These are phyloP conservation scores for Rhodotorula sp. DNA, from an alignment of 1,284 basidiomycete species.

Conservation along the genomic window DNA sequence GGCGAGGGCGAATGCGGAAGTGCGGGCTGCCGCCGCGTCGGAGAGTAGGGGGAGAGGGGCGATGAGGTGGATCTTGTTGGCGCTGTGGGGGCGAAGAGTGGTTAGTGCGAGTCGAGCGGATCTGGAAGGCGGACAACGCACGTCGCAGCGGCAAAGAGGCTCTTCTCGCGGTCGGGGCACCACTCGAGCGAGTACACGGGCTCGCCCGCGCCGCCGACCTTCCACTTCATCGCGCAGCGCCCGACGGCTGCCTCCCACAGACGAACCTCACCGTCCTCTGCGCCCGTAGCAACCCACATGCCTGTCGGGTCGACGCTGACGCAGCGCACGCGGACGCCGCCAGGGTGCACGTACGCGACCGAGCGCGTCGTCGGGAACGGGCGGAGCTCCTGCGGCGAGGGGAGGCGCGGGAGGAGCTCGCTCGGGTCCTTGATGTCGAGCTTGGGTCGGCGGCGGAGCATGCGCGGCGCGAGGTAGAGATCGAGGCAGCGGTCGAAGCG, in stretches of 20 bases:
- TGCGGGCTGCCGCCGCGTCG: slow-evolving; percentile 55
- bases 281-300: slow-evolving; percentile 87
- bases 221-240: slow-evolving; percentile 85
- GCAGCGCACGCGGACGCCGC: slow-evolving; percentile 67
- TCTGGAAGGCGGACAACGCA: slow-evolving; percentile 55
- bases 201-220: slow-evolving; percentile 64
- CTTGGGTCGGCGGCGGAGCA: slow-evolving; percentile 70
- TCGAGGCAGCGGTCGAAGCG: slow-evolving; percentile 93
- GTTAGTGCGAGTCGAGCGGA: slow-evolving; percentile 14
- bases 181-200: slow-evolving; percentile 82
- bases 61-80: slow-evolving; percentile 76
- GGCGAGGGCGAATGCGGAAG: slow-evolving; percentile 45
- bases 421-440: slow-evolving; percentile 72
- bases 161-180: slow-evolving; percentile 85
- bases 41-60: slow-evolving; percentile 63
- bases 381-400: slow-evolving; percentile 83
- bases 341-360: slow-evolving; percentile 70
- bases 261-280: slow-evolving; percentile 82
- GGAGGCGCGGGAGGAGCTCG: slow-evolving; percentile 91
- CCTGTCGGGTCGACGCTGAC: slow-evolving; percentile 83
- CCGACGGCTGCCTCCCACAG: slow-evolving; percentile 96
- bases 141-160: slow-evolving; percentile 77
- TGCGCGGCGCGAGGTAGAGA: slow-evolving; percentile 92
- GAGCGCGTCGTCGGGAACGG: slow-evolving; percentile 91
- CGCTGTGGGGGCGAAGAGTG: slow-evolving; percentile 56